Conservation (phyloP, 192 early-diverging fungal species). For the Spizellomyces sp. region DNA sequence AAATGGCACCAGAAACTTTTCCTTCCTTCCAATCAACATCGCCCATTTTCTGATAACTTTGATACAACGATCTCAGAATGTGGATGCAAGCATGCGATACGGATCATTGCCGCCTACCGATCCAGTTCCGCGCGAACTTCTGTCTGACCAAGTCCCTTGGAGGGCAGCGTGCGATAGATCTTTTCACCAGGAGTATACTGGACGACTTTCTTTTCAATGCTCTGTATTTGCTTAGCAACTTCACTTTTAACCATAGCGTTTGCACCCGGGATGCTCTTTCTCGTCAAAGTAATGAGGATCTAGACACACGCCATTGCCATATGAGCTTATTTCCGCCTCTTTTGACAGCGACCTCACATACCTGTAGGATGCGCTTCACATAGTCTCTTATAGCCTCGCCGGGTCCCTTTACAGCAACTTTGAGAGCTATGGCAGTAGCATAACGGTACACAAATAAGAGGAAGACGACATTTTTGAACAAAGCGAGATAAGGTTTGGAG, state of each 20-base stretch:
- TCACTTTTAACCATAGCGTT: constrained; percentile 71
- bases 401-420: constrained; percentile 57
- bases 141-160: constrained; percentile 61
- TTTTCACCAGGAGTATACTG: constrained; percentile 62
- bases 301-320: background rate
- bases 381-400: constrained; percentile 48
- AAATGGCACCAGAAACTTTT: constrained; percentile 86
- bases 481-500: constrained; percentile 26
- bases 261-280: constrained; percentile 47
- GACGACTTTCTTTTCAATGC: constrained; percentile 80
- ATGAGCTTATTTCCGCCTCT: constrained; percentile 1
- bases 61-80: background rate
- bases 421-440: constrained; percentile 44
- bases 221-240: constrained; percentile 73
- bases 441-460: constrained; percentile 58
- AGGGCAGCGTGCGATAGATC: constrained; percentile 69
- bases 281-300: constrained; percentile 26
- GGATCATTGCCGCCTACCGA: background rate
- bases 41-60: constrained; percentile 59
- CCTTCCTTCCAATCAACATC: constrained; percentile 82
- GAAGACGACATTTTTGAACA: constrained; percentile 66
- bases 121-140: constrained; percentile 48
- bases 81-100: constrained; percentile 23
- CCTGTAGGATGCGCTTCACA: constrained; percentile 46
- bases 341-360: constrained; percentile 30